Percentiles rank a stretch among this genome's conserved stretches.
phyloP scores from a whole-genome alignment of 2,329 filamentous ascomycete species.

The Apiospora saccharicola region DNA sequence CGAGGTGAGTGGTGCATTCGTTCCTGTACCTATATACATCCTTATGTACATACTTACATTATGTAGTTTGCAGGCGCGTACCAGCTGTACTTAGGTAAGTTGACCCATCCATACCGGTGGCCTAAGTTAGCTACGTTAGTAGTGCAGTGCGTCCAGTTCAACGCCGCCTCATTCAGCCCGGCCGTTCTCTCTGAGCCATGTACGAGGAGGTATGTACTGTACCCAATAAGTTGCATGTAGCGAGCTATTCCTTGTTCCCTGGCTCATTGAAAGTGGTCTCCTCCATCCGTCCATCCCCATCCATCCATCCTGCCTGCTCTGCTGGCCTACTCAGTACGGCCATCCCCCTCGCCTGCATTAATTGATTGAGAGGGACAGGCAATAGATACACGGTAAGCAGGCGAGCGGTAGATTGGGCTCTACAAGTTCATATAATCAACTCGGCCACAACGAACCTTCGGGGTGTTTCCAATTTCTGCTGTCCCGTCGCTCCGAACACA shows the following conservation, averaged over 20 bases:
- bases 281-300: neutral
- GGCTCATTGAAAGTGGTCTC: neutral
- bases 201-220: no score
- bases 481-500: neutral
- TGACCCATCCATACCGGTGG: neutral
- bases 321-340: neutral
- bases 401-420: slow-evolving; percentile 11
- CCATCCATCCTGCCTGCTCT: neutral
- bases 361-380: slow-evolving; percentile 2
- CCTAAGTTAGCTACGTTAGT: neutral
- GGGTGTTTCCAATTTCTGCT: neutral
- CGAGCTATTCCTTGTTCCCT: slow-evolving; percentile 7
- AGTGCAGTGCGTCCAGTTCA: neutral
- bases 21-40: no score
- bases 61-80: no score
- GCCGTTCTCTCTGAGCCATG: neutral
- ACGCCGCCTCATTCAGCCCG: slow-evolving; percentile 17
- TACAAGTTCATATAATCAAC: slow-evolving; percentile 18
- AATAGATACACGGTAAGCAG: slow-evolving; percentile 10
- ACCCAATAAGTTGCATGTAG: slow-evolving; percentile 13
- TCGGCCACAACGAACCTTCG: slow-evolving; percentile 6
- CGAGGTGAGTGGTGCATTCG: neutral
- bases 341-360: slow-evolving; percentile 7
- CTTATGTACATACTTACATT: no score
- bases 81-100: neutral